phyloP scores from a whole-genome alignment of 139 green algal species.

The Gonium pectorale region DNA sequence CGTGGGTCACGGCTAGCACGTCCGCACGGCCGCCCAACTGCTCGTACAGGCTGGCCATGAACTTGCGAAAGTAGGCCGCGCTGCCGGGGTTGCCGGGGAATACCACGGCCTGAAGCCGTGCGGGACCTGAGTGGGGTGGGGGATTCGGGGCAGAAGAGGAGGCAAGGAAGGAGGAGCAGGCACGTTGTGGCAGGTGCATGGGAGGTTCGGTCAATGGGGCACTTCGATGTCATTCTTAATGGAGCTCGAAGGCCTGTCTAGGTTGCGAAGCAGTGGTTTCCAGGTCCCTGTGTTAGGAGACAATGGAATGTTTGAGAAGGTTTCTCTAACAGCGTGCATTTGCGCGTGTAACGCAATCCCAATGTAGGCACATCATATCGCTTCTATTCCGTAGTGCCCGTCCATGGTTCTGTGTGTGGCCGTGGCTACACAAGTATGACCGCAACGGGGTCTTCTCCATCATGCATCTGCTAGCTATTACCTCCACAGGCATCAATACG shows the following conservation, averaged over 20 bases:
- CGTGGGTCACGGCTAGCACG: slow-evolving; percentile 44
- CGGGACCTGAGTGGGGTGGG: not conserved
- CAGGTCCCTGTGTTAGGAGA: not conserved
- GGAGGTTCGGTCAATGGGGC: not conserved
- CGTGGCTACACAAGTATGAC: too few relatives aligned
- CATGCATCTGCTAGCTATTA: not conserved
- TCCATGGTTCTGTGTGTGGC: too few relatives aligned
- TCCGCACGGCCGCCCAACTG: slow-evolving; percentile 41
- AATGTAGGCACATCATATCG: too few relatives aligned
- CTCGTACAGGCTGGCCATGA: slow-evolving; percentile 45
- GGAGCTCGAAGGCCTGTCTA: too few relatives aligned
- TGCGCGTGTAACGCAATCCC: too few relatives aligned
- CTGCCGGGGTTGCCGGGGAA: slow-evolving; percentile 58
- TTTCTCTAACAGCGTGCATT: too few relatives aligned
- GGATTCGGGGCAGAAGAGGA: too few relatives aligned
- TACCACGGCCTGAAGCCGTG: slow-evolving; percentile 49
- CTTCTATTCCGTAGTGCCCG: too few relatives aligned
- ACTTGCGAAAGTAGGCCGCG: slow-evolving; percentile 46
- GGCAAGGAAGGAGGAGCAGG: not conserved
- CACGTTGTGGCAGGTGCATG: not conserved
- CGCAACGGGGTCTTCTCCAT: too few relatives aligned
- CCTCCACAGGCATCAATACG: slow-evolving; percentile 7
- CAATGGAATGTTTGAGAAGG: not conserved
- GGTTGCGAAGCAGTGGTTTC: too few relatives aligned
- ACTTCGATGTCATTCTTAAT: too few relatives aligned